Evolutionary conservation across 805 yeast genomes (phyloP).

Genomic region (Candida endomychidarum): DNA sequence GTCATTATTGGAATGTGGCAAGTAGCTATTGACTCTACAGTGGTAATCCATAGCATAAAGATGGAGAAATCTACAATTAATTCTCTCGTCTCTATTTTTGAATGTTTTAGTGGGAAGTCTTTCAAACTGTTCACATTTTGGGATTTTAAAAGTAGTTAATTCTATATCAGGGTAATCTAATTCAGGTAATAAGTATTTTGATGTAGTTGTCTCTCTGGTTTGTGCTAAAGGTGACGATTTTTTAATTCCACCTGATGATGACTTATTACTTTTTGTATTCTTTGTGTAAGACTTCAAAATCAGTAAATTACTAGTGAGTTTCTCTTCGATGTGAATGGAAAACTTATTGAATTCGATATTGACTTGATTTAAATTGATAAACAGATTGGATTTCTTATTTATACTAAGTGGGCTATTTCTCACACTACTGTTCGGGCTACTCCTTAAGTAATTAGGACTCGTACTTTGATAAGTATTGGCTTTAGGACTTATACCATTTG

Average conservation of each 20-base stretch:
- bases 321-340: constrained; percentile 1
- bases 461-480: not conserved
- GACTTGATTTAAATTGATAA: constrained; percentile 1
- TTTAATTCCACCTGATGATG: too few relatives aligned
- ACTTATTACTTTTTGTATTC: too few relatives aligned
- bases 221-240: not conserved
- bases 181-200: not conserved
- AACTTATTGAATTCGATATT: constrained; percentile 6
- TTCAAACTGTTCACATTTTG: constrained; percentile 7
- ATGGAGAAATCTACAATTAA: constrained; percentile 49
- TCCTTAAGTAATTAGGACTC: not conserved
- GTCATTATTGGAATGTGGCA: constrained; percentile 22
- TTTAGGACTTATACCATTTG: not conserved
- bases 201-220: not conserved
- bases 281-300: not conserved
- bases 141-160: constrained; percentile 16
- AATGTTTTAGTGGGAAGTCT: constrained; percentile 11
- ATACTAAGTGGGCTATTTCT: not conserved
- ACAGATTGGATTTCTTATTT: constrained; percentile 3
- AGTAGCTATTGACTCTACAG: constrained; percentile 32
- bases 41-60: constrained; percentile 50
- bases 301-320: not conserved
- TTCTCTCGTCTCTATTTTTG: constrained; percentile 46
- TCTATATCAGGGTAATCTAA: constrained; percentile 12
- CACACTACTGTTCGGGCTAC: not conserved